Evolutionary conservation across 2,329 filamentous ascomycete genomes (phyloP).

Genomic region (Pestalotiopsis fici): DNA sequence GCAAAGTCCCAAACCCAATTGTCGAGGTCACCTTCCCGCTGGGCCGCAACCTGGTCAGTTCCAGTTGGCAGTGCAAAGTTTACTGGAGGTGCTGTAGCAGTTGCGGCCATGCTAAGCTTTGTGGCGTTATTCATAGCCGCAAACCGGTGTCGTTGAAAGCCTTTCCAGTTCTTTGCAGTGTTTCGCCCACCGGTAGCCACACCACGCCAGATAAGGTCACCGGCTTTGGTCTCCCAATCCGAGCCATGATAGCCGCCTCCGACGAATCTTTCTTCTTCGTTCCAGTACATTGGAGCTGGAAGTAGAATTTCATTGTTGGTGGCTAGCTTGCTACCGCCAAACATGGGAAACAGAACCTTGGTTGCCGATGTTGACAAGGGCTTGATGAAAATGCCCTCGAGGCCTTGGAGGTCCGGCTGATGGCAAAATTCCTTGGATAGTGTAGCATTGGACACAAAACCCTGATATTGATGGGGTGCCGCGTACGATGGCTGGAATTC

Average conservation of each 20-base stretch:
- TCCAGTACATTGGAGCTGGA: conserved; percentile 70
- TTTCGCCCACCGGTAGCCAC: conserved; percentile 67
- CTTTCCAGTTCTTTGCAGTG: conserved; percentile 63
- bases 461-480: conserved; percentile 51
- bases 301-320: conserved; percentile 73
- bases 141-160: conserved; percentile 76
- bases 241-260: conserved; percentile 55
- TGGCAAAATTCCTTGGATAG: conserved; percentile 64
- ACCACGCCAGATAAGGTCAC: conserved; percentile 63
- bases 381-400: conserved; percentile 66
- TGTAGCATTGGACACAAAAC: conserved; percentile 64
- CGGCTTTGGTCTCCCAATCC: conserved; percentile 57
- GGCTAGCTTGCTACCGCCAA: conserved; percentile 68
- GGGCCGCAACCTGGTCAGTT: conserved; percentile 48
- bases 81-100: conserved; percentile 37
- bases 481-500: conserved; percentile 46
- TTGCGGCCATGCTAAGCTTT: conserved; percentile 51
- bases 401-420: conserved; percentile 62
- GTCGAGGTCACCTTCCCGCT: conserved; percentile 43
- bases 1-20: conserved; percentile 51
- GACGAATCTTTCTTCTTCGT: conserved; percentile 62
- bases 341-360: conserved; percentile 62
- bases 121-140: conserved; percentile 72
- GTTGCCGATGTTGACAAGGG: conserved; percentile 59
- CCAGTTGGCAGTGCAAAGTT: conserved; percentile 56